Percentiles rank a stretch among this genome's conserved stretches.
Evolutionary conservation across 306 rosid species (phyloP).

Genomic region (Casuarina cunninghamiana): DNA sequence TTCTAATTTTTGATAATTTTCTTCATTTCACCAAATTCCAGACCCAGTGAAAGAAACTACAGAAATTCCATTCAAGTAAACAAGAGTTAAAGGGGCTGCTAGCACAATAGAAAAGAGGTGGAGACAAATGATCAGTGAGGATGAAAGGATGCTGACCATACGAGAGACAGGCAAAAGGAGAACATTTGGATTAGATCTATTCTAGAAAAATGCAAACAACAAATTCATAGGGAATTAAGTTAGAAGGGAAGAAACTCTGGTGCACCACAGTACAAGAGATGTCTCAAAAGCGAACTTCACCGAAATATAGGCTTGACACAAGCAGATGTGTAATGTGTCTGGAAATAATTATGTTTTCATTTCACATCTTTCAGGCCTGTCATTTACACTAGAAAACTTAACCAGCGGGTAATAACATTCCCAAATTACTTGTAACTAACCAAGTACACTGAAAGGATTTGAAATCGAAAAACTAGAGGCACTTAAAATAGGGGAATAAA

Average conservation of each 20-base stretch:
- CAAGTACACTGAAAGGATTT: neutral
- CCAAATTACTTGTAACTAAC: neutral
- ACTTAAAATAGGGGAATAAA: neutral
- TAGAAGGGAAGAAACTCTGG: neutral
- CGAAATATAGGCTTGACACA: too few relatives aligned
- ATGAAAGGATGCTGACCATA: neutral
- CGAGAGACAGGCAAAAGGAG: neutral
- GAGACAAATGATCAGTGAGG: too few relatives aligned
- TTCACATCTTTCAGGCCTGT: neutral
- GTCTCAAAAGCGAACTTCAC: neutral
- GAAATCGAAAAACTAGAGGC: neutral
- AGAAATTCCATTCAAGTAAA: neutral
- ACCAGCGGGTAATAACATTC: neutral
- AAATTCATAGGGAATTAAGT: too few relatives aligned
- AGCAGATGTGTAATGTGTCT: too few relatives aligned
- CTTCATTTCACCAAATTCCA: neutral
- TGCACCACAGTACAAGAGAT: neutral
- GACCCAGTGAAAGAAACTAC: neutral
- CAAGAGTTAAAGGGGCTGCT: neutral
- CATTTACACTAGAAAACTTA: neutral
- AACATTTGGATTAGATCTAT: too few relatives aligned
- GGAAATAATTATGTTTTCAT: neutral
- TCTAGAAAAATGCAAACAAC: too few relatives aligned
- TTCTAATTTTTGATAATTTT: neutral
- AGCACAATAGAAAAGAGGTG: neutral